Evolutionary conservation across 352 stramenopile genomes (phyloP), one percentile per base, ranked within the genome.

Genomic region (Globisporangium spinosum): DNA sequence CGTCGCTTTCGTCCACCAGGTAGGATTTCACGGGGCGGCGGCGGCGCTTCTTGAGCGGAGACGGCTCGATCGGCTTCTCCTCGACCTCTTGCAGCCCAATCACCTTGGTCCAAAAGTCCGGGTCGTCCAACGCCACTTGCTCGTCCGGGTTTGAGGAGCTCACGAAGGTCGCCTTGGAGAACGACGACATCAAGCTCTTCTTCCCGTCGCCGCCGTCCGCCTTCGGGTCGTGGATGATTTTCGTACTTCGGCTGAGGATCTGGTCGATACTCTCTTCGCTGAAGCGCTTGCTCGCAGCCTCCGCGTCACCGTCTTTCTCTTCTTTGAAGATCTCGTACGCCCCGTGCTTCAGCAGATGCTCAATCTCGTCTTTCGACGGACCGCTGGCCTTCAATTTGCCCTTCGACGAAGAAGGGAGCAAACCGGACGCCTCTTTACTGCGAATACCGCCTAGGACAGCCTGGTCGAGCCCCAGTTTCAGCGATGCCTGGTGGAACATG

Each of bases 181-280:
- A 98, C 0, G 88, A 96, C 2, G 89, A 97, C 80, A 95, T 95
- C 2, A 87, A 62, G 60, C 73, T 93, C 63, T 90, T 91, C 56
- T 89, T 90, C 1, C 72, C 76, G 12, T 85, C 86, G 12, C 71
- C 74, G 3, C 32, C 66, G 35, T 76, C 68, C 38, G 74, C 76
- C 40, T 91, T 95, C 13, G 87, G 86, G 69, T 96, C 88, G 66
- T 96, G 88, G 1, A 96, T 74, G 51, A 97, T 95, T 29, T 81
- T 95, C 9, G 86, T 97, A 85, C 83, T 94, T 23, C 89, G 85
- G 56, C 77, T 93, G 32, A 99, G 83, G 80, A 99, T 99, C 63
- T 94, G 92, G 62, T 99, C 97, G 73, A 99, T 99, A 65, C 98
- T 98, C 75, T 98, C 97, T 68, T 98, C 90, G 58, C 96, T 96